These are phyloP conservation scores for Penicillium sp. DNA, from an alignment of 2,329 filamentous ascomycete genomes.

Conservation along the genomic window DNA sequence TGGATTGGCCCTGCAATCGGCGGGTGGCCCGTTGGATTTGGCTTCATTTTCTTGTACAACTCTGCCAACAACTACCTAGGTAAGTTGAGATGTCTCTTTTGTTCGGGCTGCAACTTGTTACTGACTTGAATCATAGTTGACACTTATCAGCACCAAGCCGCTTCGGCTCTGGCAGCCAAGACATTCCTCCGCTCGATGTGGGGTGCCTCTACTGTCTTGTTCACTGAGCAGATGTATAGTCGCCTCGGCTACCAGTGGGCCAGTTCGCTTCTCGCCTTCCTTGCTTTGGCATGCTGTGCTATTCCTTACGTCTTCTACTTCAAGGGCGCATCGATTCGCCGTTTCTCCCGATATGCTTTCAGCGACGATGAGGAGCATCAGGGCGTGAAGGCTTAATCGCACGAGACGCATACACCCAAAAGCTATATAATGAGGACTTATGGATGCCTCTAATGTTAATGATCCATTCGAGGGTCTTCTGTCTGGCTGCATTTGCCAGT, in stretches of 20 bases:
- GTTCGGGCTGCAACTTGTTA: not conserved
- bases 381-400: slow-evolving; percentile 24
- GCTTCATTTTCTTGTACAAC: slow-evolving; percentile 84
- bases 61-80: slow-evolving; percentile 72
- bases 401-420: not conserved
- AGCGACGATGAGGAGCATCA: slow-evolving; percentile 56
- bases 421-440: not conserved
- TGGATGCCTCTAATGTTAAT: not conserved
- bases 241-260: slow-evolving; percentile 77
- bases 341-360: slow-evolving; percentile 73
- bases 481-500: not conserved
- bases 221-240: slow-evolving; percentile 80
- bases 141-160: slow-evolving; percentile 73
- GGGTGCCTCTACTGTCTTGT: slow-evolving; percentile 76
- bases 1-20: slow-evolving; percentile 75
- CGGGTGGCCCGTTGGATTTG: slow-evolving; percentile 73
- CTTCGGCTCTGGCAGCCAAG: slow-evolving; percentile 79
- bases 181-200: slow-evolving; percentile 79
- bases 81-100: slow-evolving; percentile 15
- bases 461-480: not conserved
- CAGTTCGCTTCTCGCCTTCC: slow-evolving; percentile 70
- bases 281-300: slow-evolving; percentile 74
- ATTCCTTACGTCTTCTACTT: slow-evolving; percentile 85
- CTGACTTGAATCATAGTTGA: slow-evolving; percentile 51
- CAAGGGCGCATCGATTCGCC: slow-evolving; percentile 72